Base-by-base conservation (phyloP, 768 basidiomycete genomes). In the Amanita phalloides region DNA sequence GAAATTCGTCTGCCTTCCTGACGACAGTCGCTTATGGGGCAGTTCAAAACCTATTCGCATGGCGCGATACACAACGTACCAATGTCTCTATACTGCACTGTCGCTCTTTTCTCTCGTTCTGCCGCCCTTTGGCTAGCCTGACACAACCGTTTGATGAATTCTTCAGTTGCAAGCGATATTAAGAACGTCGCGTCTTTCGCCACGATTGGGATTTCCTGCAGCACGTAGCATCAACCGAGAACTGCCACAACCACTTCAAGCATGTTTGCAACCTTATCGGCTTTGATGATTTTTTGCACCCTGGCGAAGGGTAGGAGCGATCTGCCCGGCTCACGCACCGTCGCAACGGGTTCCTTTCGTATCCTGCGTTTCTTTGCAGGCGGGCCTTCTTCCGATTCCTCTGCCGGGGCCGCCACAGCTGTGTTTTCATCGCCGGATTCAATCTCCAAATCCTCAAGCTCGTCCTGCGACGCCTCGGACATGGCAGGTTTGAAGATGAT, bases 241-340 rank as follows among this genome's bases (percentile, higher is more conserved):
- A 5, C 45, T 23, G 33, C n/a, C 7, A 42, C 14, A 20, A 11
- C 25, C 20, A 26, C 42, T 25, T 9, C 20, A 32, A 50, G 63
- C 68, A 53, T 23, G 28, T 5, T 50, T 9, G 14, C 14, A 50
- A 79, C 91, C 72, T 84, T 85, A 66, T 94, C 91, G 5, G 85
- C 90, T 60, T 89, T 92, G 56, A 91, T 73, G 45, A 93, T 89
- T 67, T 74, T 82, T 64, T 90, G 90, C 37, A 94, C 84, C 54
- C 87, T 76, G 1, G 85, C 71, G 48, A 87, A 73, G 0, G 91
- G 91, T 43, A 92, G 67, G 20, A 86, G 55, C 1, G 89, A 82
- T 59, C 82, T 90, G 32, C 91, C 90, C 30, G 62, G 62, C 53
- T 68, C 69, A 36, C 71, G 61, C 11, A 56, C 60, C 23, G 62